Evolutionary conservation across 1,284 basidiomycete genomes (phyloP).

Genomic region (Ganoderma sinense): DNA sequence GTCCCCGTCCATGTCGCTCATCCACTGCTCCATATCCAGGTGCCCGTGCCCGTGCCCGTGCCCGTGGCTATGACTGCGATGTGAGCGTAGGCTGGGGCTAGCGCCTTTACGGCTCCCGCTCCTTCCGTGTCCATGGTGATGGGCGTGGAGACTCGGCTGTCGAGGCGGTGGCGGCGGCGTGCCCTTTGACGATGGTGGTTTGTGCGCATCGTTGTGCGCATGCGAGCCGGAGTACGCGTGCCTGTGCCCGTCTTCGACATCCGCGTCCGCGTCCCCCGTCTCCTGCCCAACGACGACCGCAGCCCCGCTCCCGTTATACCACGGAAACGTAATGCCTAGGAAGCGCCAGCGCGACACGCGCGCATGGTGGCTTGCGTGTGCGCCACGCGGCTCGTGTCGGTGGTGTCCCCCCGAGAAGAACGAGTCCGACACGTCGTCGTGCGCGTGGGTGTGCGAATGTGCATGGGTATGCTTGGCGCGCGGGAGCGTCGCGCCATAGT

Average conservation of each 20-base stretch:
- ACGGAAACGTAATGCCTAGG: slow-evolving; percentile 13
- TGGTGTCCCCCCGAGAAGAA: slow-evolving; percentile 50
- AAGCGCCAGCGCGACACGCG: slow-evolving; percentile 33
- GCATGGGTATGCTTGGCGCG: slow-evolving; percentile 12
- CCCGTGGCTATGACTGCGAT: slow-evolving; percentile 18
- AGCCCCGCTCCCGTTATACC: slow-evolving; percentile 12
- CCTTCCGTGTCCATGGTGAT: neutral
- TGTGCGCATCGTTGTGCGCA: neutral
- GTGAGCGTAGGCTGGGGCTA: neutral
- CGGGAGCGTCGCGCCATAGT: neutral
- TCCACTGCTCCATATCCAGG: slow-evolving; percentile 38
- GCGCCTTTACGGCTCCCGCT: slow-evolving; percentile 2
- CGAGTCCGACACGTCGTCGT: slow-evolving; percentile 14
- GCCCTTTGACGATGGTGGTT: neutral
- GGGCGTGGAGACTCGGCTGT: neutral
- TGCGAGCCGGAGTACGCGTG: slow-evolving; percentile 17
- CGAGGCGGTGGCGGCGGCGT: neutral
- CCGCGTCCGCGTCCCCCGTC: neutral
- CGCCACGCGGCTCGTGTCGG: slow-evolving; percentile 47
- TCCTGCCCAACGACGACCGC: neutral
- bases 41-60: slow-evolving; percentile 37
- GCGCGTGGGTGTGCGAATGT: slow-evolving; percentile 11
- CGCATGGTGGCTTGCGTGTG: slow-evolving; percentile 47
- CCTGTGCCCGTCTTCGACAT: slow-evolving; percentile 7
- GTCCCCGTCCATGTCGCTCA: slow-evolving; percentile 26